Base-by-base conservation (phyloP, 345 rosid species). In the Camelina laxa region DNA sequence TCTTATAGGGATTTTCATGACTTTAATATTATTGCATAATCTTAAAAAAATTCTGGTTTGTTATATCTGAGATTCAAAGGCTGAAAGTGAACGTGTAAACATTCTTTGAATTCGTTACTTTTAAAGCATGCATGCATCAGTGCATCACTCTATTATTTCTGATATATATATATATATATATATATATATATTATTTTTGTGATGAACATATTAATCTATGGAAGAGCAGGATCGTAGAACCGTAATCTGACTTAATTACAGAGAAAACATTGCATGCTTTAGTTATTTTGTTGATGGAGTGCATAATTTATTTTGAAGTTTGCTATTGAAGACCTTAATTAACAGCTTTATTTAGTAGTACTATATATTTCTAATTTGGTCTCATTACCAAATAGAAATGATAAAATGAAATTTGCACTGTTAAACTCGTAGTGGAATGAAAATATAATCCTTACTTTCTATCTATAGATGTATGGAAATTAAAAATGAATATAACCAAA, bases 401-500 rank as follows among this genome's bases (percentile, higher is more conserved):
- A 20, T 35, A 31, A 66, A 35, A 33, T 19, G 47, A 36, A 36
- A 59, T 10, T 17, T 35, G n/a, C 31, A 60, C 31, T 38, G 47
- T 60, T 38, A 33, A 8, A 38, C 41, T 38, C 41, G 41, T 14
- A 41, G 35, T 62, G 8, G 36, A 72, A 64, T 54, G 56, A 12
- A 31, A 42, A 6, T 64, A 64, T 42, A 7, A 20, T 42, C 4
- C 39, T 64, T 54, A 53, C 7, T 27, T 54, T 54, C 35, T 54
- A 70, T 19, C 31, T 38, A 27, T 51, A 51, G 45, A 65, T 31
- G 31, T 17, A 33, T 22, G 17, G 9, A 55, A 30, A 44, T 7
- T 2, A 14, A 72, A 62, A 48, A 33, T 75, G 35, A 67, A 50
- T 36, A 48, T 58, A 58, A 50, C 42, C 67, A 74, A 66, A 59